Percentiles rank a stretch among this genome's conserved stretches.
phyloP scores from a whole-genome alignment of 106 monocot genomes.

The Acorus gramineus region DNA sequence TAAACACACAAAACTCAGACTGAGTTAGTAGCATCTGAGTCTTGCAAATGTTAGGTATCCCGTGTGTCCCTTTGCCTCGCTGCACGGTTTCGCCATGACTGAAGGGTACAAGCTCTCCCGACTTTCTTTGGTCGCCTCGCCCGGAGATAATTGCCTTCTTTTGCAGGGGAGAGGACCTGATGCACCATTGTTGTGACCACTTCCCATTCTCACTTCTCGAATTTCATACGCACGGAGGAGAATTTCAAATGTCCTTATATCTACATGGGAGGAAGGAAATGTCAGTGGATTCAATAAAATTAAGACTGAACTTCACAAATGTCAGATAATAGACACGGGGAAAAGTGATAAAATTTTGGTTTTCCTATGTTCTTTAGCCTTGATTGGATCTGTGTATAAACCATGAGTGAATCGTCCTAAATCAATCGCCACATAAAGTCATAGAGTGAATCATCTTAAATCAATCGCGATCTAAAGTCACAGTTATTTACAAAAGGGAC shows the following conservation, averaged over 20 bases:
- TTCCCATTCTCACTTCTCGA: conserved; percentile 26
- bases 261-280: conserved; percentile 18
- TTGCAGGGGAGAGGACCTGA: conserved; percentile 35
- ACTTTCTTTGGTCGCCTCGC: conserved; percentile 13
- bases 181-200: conserved; percentile 9
- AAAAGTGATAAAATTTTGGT: no score
- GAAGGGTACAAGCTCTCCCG: conserved; percentile 8
- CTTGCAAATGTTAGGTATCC: conserved; percentile 92
- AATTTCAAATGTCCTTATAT: conserved; percentile 87
- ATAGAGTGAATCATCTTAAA: no score
- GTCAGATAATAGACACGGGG: no score
- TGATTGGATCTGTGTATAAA: no score
- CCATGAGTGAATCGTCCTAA: no score
- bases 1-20: neutral
- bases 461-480: no score
- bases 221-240: conserved; percentile 83
- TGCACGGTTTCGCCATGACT: conserved; percentile 58
- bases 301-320: no score
- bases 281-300: no score
- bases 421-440: no score
- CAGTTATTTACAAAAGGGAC: no score
- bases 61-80: conserved; percentile 76
- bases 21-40: conserved; percentile 29
- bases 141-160: conserved; percentile 25
- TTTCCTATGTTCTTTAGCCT: no score